Evolutionary conservation across 495 filamentous ascomycete genomes (phyloP), one percentile per base, ranked within the genome.

Genomic region (Cercophora samala): DNA sequence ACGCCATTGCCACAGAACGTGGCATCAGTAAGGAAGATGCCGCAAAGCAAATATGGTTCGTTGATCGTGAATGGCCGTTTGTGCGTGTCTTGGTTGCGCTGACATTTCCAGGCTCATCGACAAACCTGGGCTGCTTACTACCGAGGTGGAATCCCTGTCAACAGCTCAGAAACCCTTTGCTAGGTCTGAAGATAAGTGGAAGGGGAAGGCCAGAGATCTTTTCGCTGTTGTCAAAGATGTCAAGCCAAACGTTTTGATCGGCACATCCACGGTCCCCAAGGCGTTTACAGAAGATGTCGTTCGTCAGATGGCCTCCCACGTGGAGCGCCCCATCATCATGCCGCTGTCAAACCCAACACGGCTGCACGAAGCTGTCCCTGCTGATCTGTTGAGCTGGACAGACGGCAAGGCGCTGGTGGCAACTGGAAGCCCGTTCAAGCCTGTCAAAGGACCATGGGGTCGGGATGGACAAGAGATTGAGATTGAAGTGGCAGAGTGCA

Each of bases 291-390:
- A 92, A 67, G 84, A 91, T 24, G 76, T 92, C 63, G 81, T 96
- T 22, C 80, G 81, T 23, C 91, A 89, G 69, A 96, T 97, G 91
- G 88, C 90, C n/a, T 82, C 84, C 29, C 86, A 94, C 68, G 86
- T 91, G 1, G 83, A 90, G 1, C 84, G 88, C 5, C 93, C 93
- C 26, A 90, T 95, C 60, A 86, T 97, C 62, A 87, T 96, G 64
- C 93, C 93, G 0, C 84, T 96, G 19, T 93, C 90, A 15, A 97
- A 97, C 74, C 93, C 93, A 3, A 97, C 93, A 0, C 80, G 86
- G 0, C 85, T 96, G 0, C 92, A 96, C 75, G 93, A 96, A 77
- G 93, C 93, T 1, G 79, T 86, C 13, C 93, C 93, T 0, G 77
- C 84, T n/a, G 93, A 96, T 72, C 78, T 97, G 58, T 85, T 87